Evolutionary conservation across 179 eudicot genomes (phyloP), one percentile per base, ranked within the genome.

Genomic region (Actinidia chinensis): DNA sequence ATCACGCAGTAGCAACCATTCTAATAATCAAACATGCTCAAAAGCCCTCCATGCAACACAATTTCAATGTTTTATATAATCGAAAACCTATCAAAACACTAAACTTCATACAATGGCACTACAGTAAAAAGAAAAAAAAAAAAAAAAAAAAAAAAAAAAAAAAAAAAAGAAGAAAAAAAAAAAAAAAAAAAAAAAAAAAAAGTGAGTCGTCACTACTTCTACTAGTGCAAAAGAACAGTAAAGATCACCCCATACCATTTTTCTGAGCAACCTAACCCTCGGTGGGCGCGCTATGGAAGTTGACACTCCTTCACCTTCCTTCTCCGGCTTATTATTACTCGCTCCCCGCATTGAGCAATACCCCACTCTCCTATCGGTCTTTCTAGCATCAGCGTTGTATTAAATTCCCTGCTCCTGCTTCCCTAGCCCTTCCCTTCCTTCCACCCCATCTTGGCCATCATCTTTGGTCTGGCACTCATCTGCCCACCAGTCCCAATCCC

Each of bases 401-500:
- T 95, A n/a, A 48, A 95, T 95, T 81, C 98, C 98, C 78, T 95
- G 98, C 83, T 95, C 98, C 84, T 82, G 94, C 77, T 84, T 93
- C 75, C 98, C 98, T 36, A 95, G 75, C 54, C 98, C 98, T 58
- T 95, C 65, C 98, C 98, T 66, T 86, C 84, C 78, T 95, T 95
- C 98, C 98, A 95, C 51, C 98, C 98, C 98, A 95, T 95, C 81
- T 89, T 95, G 6, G 97, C 97, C 98, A 95, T 95, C 98, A 95
- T 95, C 77, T 97, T 84, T 83, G 93, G 98, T 0, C 97, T 97
- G 0, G 95, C 95, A 12, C 97, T 95, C 98, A 95, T 95, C 47
- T 95, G 92, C 71, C 98, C 98, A 0, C 97, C 98, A 0, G 97
- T 97, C 23, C 98, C 98, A 0, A 95, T 84, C 17, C 98, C 98